phyloP scores from a whole-genome alignment of 495 filamentous ascomycete species.

The Penicillium bovifimosum region DNA sequence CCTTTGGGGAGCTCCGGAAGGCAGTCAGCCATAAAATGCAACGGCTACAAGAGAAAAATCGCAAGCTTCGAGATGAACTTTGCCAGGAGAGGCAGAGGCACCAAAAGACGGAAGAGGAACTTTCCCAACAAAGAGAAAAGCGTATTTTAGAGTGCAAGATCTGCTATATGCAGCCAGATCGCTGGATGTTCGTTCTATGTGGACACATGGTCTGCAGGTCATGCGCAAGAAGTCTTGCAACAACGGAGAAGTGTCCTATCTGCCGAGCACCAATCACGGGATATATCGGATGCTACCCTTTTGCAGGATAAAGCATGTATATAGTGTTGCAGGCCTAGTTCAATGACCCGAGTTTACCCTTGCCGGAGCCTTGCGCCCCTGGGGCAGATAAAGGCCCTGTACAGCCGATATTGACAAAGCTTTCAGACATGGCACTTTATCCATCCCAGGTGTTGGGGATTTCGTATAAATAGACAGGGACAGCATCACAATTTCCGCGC shows the following conservation, averaged over 20 bases:
- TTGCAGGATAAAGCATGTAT: not conserved
- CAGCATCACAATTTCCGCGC: no score
- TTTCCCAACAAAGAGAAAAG: not conserved
- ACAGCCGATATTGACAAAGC: no score
- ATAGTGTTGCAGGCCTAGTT: no score
- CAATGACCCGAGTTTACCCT: no score
- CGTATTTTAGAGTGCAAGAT: not conserved
- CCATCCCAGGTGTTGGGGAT: no score
- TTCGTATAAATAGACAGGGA: no score
- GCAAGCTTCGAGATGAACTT: slow-evolving; percentile 9
- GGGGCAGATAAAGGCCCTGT: no score
- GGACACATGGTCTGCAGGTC: not conserved
- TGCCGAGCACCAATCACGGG: not conserved
- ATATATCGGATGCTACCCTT: not conserved
- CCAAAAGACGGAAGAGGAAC: slow-evolving; percentile 1
- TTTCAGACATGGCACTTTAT: no score
- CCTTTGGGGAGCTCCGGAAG: not conserved
- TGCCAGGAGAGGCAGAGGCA: slow-evolving; percentile 7
- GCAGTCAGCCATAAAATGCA: not conserved
- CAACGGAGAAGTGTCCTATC: not conserved
- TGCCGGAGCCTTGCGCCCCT: no score
- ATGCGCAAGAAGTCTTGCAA: not conserved
- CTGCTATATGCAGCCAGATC: not conserved
- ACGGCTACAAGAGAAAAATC: slow-evolving; percentile 3
- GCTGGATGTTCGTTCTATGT: not conserved